phyloP scores from a whole-genome alignment of 257 asterid species.

The Nicotiana attenuata region DNA sequence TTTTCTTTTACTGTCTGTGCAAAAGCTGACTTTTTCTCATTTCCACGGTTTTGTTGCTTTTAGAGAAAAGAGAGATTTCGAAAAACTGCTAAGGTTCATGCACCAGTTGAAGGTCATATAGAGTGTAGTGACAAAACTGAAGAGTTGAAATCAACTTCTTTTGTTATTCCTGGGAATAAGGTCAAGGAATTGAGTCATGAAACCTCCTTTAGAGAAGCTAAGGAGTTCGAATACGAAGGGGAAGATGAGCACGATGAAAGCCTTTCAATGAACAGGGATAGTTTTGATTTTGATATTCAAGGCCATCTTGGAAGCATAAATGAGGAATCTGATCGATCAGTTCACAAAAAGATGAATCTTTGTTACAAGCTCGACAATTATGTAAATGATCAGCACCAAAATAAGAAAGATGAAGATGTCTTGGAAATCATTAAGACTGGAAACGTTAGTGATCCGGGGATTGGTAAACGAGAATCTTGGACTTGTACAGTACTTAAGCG shows the following conservation, averaged over 20 bases:
- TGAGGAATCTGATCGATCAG: slow-evolving; percentile 18
- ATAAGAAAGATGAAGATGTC: slow-evolving; percentile 13
- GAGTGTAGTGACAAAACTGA: slow-evolving; percentile 24
- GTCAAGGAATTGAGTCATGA: slow-evolving; percentile 47
- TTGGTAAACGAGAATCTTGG: slow-evolving; percentile 29
- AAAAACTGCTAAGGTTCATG: slow-evolving; percentile 22
- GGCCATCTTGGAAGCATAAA: background rate
- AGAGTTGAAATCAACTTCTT: slow-evolving; percentile 39
- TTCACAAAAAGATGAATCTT: slow-evolving; percentile 11
- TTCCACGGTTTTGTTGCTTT: background rate
- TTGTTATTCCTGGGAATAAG: slow-evolving; percentile 12
- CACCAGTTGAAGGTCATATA: slow-evolving; percentile 30
- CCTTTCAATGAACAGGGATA: slow-evolving; percentile 30
- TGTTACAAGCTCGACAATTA: slow-evolving; percentile 10
- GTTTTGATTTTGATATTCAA: slow-evolving; percentile 40
- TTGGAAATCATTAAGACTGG: slow-evolving; percentile 33
- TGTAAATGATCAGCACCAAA: slow-evolving; percentile 10
- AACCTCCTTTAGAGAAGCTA: slow-evolving; percentile 37
- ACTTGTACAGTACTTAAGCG: slow-evolving; percentile 45
- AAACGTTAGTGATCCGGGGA: slow-evolving; percentile 59
- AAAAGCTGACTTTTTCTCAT: background rate
- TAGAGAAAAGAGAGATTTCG: slow-evolving; percentile 29
- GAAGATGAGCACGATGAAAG: slow-evolving; percentile 50
- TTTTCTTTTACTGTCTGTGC: too few relatives aligned
- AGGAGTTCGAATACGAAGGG: slow-evolving; percentile 46